A percentile compares a stretch with the other conserved stretches of the same genome.
phyloP scores from a whole-genome alignment of 192 early-diverging fungal genomes.

The Coemansia sp. region DNA sequence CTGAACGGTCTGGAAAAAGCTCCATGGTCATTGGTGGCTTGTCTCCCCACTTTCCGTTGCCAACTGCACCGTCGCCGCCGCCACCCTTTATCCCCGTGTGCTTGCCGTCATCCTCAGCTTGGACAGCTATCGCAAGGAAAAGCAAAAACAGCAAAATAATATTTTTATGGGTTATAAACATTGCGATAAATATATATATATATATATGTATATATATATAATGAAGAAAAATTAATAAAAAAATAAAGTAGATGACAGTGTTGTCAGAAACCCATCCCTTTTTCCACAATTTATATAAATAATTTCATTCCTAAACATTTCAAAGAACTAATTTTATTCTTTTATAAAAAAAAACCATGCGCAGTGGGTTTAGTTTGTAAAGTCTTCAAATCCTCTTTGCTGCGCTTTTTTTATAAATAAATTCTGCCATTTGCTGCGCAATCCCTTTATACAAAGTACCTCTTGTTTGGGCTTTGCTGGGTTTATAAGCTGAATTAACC shows the following conservation, averaged over 20 bases:
- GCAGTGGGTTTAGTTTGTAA: background rate
- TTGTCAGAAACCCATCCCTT: too few relatives aligned
- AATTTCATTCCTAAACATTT: too few relatives aligned
- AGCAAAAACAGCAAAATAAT: background rate
- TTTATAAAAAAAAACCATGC: background rate
- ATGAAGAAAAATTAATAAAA: background rate
- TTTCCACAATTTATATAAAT: background rate
- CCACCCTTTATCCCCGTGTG: slow-evolving; percentile 16
- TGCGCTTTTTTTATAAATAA: background rate
- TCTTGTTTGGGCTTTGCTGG: too few relatives aligned
- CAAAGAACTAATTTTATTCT: too few relatives aligned
- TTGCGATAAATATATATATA: background rate
- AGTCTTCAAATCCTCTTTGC: background rate
- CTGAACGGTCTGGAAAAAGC: slow-evolving; percentile 31
- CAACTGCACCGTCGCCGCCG: slow-evolving; percentile 26
- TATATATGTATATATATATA: background rate
- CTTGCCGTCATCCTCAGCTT: background rate
- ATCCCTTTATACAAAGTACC: background rate
- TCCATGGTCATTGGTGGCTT: slow-evolving; percentile 30
- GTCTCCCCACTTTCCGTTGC: slow-evolving; percentile 33
- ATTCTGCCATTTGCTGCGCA: background rate
- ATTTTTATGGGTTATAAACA: background rate
- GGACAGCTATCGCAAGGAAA: background rate
- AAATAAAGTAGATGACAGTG: too few relatives aligned
- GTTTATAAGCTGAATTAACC: too few relatives aligned